These are phyloP conservation scores for Cryptosporidium meleagridis DNA, from an alignment of 169 alveolate species.

Conservation along the genomic window DNA sequence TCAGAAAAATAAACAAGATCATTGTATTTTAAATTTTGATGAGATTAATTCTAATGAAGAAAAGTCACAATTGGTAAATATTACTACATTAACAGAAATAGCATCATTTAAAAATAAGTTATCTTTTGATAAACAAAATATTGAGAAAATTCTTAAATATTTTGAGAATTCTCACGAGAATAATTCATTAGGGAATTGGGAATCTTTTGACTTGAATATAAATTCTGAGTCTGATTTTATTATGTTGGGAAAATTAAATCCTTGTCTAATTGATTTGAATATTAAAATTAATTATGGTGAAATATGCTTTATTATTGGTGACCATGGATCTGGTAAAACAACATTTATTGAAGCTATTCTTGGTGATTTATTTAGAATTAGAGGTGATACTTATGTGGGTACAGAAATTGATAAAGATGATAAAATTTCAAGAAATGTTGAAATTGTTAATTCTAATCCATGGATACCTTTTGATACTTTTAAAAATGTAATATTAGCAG, in stretches of 20 bases:
- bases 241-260: slow-evolving; percentile 17
- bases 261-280: slow-evolving; percentile 32
- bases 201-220: slow-evolving; percentile 3
- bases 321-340: slow-evolving; percentile 57
- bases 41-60: background rate
- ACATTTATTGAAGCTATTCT: slow-evolving; percentile 45
- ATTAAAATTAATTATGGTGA: slow-evolving; percentile 33
- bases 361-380: slow-evolving; percentile 43
- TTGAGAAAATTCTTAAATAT: slow-evolving; percentile 13
- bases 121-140: slow-evolving; percentile 32
- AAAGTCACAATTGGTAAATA: background rate
- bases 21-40: background rate
- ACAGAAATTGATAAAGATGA: background rate
- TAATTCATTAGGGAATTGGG: background rate
- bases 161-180: background rate
- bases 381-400: slow-evolving; percentile 34
- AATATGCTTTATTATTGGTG: slow-evolving; percentile 60
- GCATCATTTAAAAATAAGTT: slow-evolving; percentile 22
- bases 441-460: slow-evolving; percentile 33
- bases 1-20: background rate
- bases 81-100: slow-evolving; percentile 33
- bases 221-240: background rate
- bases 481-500: slow-evolving; percentile 48
- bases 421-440: background rate
- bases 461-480: slow-evolving; percentile 73